Base-by-base conservation (phyloP, 2,329 filamentous ascomycete genomes). In the Nemania diffusa region DNA sequence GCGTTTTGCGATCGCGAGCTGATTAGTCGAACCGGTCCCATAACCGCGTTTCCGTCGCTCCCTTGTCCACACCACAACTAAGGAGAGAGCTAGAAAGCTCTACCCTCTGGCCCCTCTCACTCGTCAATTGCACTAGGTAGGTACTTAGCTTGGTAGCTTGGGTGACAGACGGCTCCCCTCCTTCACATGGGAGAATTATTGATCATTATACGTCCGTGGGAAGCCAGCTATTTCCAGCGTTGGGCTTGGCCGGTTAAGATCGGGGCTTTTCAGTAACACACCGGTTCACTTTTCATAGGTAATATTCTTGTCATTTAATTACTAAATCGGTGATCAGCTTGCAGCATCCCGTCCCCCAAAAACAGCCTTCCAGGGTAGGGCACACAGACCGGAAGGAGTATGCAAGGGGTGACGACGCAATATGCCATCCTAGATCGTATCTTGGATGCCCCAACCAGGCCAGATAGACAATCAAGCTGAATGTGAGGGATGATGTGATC, bases 1-100 rank as follows among this genome's bases (percentile, higher is more conserved):
- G 63, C 56, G 58, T 65, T 59, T 62, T 69, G 65, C 61, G 64
- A 59, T 69, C 64, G 67, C 34, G 17, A 51, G 52, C 61, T 64
- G 67, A 69, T 69, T 64, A 57, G 61, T 60, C 51, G 26, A 67
- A 7, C 37, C 34, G 44, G 8, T 20, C 51, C 27, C 50, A 59
- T 59, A 55, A 37, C 42, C 40, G 26, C 50, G 52, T 53, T 64
- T 64, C 48, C 50, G 15, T 51, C 32, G 24, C 48, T 11, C 9
- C 13, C 22, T 34, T 44, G 29, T 9, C 44, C 44, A 48, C 20
- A 24, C 22, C 13, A 48, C 42, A 5, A 13, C n/a, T n/a, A n/a
- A n/a, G n/a, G n/a, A n/a, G n/a, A n/a, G n/a, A n/a, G n/a, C n/a
- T 37, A 22, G 46, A 48, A 24, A 51, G 51, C 53, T 48, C n/a